Evolutionary conservation across 805 yeast species (phyloP), one percentile per base, ranked within the genome.

Genomic region (Alloascoidea hylecoeti): DNA sequence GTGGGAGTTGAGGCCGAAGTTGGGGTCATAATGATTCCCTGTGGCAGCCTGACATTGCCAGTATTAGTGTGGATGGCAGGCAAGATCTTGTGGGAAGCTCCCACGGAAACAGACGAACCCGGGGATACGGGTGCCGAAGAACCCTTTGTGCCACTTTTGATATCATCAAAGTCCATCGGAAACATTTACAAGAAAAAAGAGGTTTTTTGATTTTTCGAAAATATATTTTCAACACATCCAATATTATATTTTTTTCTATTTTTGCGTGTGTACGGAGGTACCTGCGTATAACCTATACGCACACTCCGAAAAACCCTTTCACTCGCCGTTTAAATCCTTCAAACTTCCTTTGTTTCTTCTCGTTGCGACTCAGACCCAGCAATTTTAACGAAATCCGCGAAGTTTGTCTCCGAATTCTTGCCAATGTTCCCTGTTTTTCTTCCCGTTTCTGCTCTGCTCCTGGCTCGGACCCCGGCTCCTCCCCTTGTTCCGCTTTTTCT

Each of bases 71-170:
- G 9, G 30, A 9, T 23, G n/a, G n/a, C 13, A 9, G 30, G 30
- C n/a, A n/a, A n/a, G n/a, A n/a, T n/a, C n/a, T n/a, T n/a, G n/a
- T n/a, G n/a, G n/a, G n/a, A n/a, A n/a, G n/a, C n/a, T n/a, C n/a
- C n/a, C n/a, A n/a, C n/a, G n/a, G 30, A 23, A 23, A 23, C 30
- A 23, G 30, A 9, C 30, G 30, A 23, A n/a, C n/a, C 30, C 13
- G 30, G 30, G 30, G 30, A 23, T n/a, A 23, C n/a, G n/a, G 30
- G n/a, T 23, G 30, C 30, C n/a, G 30, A 9, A n/a, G 13, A 23
- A 23, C n/a, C n/a, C 30, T 23, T 23, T 23, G 30, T 23, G n/a
- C 13, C 30, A n/a, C 9, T 9, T 9, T 23, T n/a, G n/a, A n/a
- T 9, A n/a, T 23, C 9, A 9, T 23, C n/a, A 23, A n/a, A 23